Conservation (phyloP, 768 basidiomycete species). For the Lactifluus echinatus region DNA sequence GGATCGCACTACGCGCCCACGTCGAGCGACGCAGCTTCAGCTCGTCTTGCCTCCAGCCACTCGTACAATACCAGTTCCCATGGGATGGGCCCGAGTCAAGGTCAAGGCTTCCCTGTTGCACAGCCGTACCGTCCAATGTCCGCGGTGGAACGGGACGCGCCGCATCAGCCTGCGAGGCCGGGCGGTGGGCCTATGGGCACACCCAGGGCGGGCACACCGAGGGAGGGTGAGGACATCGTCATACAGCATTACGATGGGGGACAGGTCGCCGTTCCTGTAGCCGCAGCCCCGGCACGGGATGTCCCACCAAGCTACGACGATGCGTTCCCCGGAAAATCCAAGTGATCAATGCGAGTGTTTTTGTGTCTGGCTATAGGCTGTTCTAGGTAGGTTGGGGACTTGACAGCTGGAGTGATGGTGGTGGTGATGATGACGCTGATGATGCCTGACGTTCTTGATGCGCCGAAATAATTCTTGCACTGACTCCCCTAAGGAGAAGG, state of each 20-base stretch:
- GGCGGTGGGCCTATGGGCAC: no score
- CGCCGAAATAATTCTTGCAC: neutral
- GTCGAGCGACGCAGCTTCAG: slow-evolving; percentile 1
- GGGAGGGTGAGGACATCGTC: slow-evolving; percentile 15
- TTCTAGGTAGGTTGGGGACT: neutral
- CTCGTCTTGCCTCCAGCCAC: neutral
- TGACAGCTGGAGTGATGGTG: neutral
- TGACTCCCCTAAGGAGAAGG: no score
- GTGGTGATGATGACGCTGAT: neutral
- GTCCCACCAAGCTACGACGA: slow-evolving; percentile 29
- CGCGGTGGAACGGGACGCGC: slow-evolving; percentile 27
- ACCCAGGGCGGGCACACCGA: slow-evolving; percentile 21
- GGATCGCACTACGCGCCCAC: slow-evolving; percentile 20
- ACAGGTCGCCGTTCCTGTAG: slow-evolving; percentile 2
- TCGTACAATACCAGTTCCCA: neutral
- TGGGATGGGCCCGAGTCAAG: neutral
- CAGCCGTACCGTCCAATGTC: slow-evolving; percentile 16
- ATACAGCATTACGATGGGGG: slow-evolving; percentile 28
- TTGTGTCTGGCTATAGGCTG: neutral
- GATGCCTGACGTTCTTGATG: neutral
- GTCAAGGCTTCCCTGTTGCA: neutral
- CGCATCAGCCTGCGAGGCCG: slow-evolving; percentile 15
- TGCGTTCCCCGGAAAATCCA: slow-evolving; percentile 23
- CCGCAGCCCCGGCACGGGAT: slow-evolving; percentile 19
- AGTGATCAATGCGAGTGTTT: neutral